phyloP scores from a whole-genome alignment of 352 stramenopile genomes.

The Globisporangium emineosum region DNA sequence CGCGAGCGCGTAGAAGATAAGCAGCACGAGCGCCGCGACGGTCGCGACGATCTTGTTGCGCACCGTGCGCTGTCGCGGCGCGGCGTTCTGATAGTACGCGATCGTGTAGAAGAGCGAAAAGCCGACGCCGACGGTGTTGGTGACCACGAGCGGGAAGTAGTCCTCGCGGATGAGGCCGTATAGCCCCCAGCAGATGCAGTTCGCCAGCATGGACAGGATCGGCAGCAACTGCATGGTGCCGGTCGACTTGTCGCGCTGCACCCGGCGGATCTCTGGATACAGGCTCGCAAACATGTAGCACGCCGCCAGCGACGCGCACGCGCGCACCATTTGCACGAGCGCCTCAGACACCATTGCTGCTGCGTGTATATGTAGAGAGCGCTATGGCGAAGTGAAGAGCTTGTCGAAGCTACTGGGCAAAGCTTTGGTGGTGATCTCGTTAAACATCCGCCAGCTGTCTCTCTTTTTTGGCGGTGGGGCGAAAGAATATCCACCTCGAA shows the following conservation, averaged over 20 bases:
- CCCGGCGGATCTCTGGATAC: constrained; percentile 31
- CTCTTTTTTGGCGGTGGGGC: neutral
- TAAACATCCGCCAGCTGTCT: neutral
- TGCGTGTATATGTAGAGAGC: neutral
- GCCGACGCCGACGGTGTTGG: constrained; percentile 41
- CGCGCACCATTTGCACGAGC: constrained; percentile 31
- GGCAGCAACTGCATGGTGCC: constrained; percentile 25
- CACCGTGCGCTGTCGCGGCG: constrained; percentile 9
- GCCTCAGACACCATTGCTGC: constrained; percentile 22
- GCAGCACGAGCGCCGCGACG: constrained; percentile 22
- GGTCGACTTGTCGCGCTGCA: constrained; percentile 25
- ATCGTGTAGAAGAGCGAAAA: constrained; percentile 44
- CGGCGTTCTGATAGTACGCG: constrained; percentile 37
- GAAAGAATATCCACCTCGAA: neutral
- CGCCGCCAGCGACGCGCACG: constrained; percentile 39
- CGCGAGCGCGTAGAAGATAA: constrained; percentile 38
- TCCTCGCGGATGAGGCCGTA: constrained; percentile 48
- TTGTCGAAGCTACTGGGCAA: neutral
- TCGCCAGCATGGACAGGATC: constrained; percentile 61
- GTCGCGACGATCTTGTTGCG: constrained; percentile 27
- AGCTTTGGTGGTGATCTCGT: constrained; percentile 1
- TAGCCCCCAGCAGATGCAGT: constrained; percentile 52
- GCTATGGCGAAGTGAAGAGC: neutral
- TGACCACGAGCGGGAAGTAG: constrained; percentile 52
- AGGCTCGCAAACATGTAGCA: constrained; percentile 49